Base-by-base conservation (phyloP, 2,329 filamentous ascomycete species). In the Trichoderma sp. region DNA sequence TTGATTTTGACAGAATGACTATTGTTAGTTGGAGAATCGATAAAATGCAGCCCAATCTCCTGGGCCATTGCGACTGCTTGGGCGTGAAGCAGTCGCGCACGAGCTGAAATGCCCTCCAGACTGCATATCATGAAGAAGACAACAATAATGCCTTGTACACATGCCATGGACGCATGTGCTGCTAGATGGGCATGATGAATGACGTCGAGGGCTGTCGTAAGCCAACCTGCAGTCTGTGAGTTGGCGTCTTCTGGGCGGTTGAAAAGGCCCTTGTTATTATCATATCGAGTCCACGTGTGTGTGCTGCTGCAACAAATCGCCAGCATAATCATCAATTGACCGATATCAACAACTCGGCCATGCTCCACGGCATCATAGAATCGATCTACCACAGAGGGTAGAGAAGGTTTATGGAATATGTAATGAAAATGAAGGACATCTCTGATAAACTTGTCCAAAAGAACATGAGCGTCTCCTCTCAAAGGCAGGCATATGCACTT, bases 121-220 rank as follows among this genome's bases (percentile, higher is more conserved):
- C 85, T 86, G 68, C 84, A 84, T 1, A 85, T 75, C 8, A 84
- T 79, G 73, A 85, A 84, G 24, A 82, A 81, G 3, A 86, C 74
- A 35, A 87, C 79, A 2, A 84, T 75, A 53, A 84, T 80, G 5
- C 83, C 84, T 53, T 87, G 83, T 6, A 83, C 81, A 27, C 79
- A 80, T 60, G 85, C 83, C 1, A 87, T 72, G 1, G 81, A 83
- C 0, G 76, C 64, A 4, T 81, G 77, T 0, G 76, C 76, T 7
- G 77, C 78, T 6, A 81, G 77, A 14, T 83, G 82, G 2, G 80
- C 80, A 31, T 84, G 78, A n/a, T 85, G 83, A 14, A 85, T 80
- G 6, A 85, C 79, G 41, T 84, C 81, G 27, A 85, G 78, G 1
- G 83, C 81, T 0, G 82, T 79, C 24, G 82, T 81, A 33, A 83